Conservation (phyloP, 306 rosid genomes). For the Citrullus amarus region DNA sequence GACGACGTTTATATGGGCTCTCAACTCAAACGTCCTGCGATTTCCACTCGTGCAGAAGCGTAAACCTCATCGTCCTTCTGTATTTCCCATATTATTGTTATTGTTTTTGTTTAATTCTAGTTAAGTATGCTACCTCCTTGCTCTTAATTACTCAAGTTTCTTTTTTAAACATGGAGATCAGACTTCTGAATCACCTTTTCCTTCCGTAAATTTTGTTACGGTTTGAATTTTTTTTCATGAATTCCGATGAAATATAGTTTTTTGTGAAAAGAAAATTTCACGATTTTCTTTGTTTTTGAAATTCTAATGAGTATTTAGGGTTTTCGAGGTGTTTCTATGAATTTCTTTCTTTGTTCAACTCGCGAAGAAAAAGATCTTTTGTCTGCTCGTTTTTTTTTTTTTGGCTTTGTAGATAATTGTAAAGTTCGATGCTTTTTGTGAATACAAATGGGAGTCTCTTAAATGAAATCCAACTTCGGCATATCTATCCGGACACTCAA, state of each 20-base stretch:
- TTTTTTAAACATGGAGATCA: constrained; percentile 17
- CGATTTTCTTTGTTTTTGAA: background rate
- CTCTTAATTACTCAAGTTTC: constrained; percentile 22
- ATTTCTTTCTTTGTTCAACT: constrained; percentile 15
- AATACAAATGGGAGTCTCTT: background rate
- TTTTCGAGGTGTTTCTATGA: background rate
- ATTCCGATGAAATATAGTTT: constrained; percentile 3
- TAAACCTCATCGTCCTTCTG: constrained; percentile 22
- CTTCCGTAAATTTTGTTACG: background rate
- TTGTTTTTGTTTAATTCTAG: constrained; percentile 3
- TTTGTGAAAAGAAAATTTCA: background rate
- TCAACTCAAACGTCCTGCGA: constrained; percentile 58
- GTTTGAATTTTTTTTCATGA: constrained; percentile 16
- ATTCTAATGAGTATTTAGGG: background rate
- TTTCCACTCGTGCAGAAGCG: constrained; percentile 64
- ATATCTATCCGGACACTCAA: background rate
- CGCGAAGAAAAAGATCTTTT: constrained; percentile 22
- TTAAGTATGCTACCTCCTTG: background rate
- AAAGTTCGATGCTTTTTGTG: background rate
- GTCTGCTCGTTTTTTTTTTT: background rate
- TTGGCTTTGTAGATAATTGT: constrained; percentile 2
- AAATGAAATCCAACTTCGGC: background rate
- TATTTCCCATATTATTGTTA: background rate
- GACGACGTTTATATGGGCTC: constrained; percentile 54
- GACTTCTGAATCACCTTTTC: constrained; percentile 12